Evolutionary conservation across 495 filamentous ascomycete genomes (phyloP), one percentile per base, ranked within the genome.

Genomic region (Collariella sp.): DNA sequence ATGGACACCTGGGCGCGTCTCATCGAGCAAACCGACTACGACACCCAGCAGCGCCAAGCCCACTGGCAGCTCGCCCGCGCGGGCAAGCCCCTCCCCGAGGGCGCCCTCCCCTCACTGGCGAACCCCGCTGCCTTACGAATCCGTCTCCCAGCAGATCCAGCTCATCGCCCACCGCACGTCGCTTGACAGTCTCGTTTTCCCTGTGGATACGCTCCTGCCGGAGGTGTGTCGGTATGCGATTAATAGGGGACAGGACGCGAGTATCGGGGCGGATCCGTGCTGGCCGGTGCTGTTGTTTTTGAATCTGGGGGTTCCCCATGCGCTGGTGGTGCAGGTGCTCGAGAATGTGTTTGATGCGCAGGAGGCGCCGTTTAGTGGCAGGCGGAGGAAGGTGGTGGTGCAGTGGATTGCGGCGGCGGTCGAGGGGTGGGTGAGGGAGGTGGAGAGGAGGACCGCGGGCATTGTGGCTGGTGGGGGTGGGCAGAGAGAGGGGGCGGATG

Each of bases 281-380:
- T 98, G 93, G 93, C 83, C 91, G 1, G 75, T 93, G 24, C 83
- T 90, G 63, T 72, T 89, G 2, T 87, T 97, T 63, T 66, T 94
- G 23, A 80, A 85, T 36, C 78, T 96, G 16, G 81, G 79, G 11
- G 82, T 95, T 19, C 75, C 86, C 10, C 83, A 83, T 59, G 87
- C 95, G 56, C 75, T 83, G 2, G 73, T 96, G 15, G 77, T 88
- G 59, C 73, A 82, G 16, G 82, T 89, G 34, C 78, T 98, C 7
- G 93, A 96, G 65, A 72, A 73, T 31, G 84, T 95, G 75, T 90
- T 84, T 63, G 91, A 91, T 67, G 79, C 82, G 39, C 84, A 94
- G 58, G 87, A 93, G 63, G 75, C 83, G 7, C 93, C 94, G 0
- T 96, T 96, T 69, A 77, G 80, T 20, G 87, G 84, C 6, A 64